phyloP scores from a whole-genome alignment of 2,329 filamentous ascomycete genomes.

The Neoascochyta sp. region DNA sequence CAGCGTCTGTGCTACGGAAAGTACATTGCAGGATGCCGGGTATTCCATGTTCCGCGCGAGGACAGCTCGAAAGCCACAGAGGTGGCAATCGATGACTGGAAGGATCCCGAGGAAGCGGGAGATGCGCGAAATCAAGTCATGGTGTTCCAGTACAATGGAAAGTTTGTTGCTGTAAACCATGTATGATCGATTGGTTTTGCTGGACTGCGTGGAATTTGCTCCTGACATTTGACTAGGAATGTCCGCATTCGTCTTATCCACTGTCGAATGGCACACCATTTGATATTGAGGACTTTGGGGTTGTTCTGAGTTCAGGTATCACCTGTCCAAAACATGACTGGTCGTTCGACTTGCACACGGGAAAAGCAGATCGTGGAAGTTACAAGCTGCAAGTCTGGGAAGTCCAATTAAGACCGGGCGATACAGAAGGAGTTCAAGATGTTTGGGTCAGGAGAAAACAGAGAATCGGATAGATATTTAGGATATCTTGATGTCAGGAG shows the following conservation, averaged over 20 bases:
- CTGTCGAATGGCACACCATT: slow-evolving; percentile 61
- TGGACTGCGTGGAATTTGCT: background rate
- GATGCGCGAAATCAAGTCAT: slow-evolving; percentile 56
- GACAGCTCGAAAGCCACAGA: slow-evolving; percentile 16
- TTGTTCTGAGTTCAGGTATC: slow-evolving; percentile 59
- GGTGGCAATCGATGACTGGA: slow-evolving; percentile 26
- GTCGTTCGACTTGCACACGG: slow-evolving; percentile 67
- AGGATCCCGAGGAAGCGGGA: slow-evolving; percentile 13
- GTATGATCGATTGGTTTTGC: slow-evolving; percentile 38
- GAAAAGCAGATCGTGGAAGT: slow-evolving; percentile 57
- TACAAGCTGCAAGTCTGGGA: slow-evolving; percentile 65
- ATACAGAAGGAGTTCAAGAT: slow-evolving; percentile 5
- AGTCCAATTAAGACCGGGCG: slow-evolving; percentile 48
- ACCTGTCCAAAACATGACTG: slow-evolving; percentile 67
- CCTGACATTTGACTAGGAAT: slow-evolving; percentile 36
- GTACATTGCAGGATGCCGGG: slow-evolving; percentile 17
- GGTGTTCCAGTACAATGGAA: slow-evolving; percentile 61
- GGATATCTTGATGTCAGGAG: too few relatives aligned
- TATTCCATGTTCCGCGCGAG: slow-evolving; percentile 22
- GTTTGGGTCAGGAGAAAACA: slow-evolving; percentile 37
- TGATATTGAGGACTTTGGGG: slow-evolving; percentile 70
- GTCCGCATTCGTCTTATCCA: slow-evolving; percentile 65
- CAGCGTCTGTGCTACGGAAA: slow-evolving; percentile 13
- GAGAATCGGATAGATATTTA: slow-evolving; percentile 27
- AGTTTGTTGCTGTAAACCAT: slow-evolving; percentile 66